These are phyloP conservation scores for Phragmites australis DNA, from an alignment of 176 grass and related monocot genomes.

Conservation along the genomic window DNA sequence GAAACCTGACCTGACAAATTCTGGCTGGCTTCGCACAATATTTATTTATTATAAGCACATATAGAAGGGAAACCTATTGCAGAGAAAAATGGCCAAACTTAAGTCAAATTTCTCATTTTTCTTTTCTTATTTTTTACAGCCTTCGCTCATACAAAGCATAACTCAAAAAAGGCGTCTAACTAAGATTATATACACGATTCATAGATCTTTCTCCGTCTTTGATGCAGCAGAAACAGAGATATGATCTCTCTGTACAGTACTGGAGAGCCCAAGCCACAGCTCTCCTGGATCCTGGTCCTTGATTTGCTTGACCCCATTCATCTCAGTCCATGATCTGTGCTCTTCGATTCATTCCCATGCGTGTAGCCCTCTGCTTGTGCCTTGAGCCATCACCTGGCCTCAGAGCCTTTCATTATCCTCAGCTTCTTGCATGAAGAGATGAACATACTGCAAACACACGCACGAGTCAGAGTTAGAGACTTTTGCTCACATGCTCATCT, in stretches of 20 bases:
- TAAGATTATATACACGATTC: slow-evolving; percentile 44
- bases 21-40: neutral
- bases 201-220: neutral
- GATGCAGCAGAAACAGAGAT: slow-evolving; percentile 32
- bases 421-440: slow-evolving; percentile 89
- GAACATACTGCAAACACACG: slow-evolving; percentile 68
- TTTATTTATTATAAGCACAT: neutral
- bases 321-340: neutral
- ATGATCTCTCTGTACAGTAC: slow-evolving; percentile 36
- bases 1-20: slow-evolving; percentile 3
- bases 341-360: neutral
- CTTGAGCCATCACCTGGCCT: slow-evolving; percentile 54
- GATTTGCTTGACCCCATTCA: slow-evolving; percentile 4
- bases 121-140: slow-evolving; percentile 21
- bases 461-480: neutral
- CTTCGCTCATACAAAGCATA: slow-evolving; percentile 39
- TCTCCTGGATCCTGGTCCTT: neutral
- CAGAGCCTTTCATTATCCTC: slow-evolving; percentile 81
- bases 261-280: slow-evolving; percentile 28
- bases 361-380: neutral
- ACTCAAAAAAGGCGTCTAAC: neutral
- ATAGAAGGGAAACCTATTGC: neutral
- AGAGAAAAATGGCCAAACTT: slow-evolving; percentile 39
- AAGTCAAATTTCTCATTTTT: slow-evolving; percentile 27
- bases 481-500: neutral